Evolutionary conservation across 1,284 basidiomycete genomes (phyloP).

Genomic region (Amylostereum areolatum): DNA sequence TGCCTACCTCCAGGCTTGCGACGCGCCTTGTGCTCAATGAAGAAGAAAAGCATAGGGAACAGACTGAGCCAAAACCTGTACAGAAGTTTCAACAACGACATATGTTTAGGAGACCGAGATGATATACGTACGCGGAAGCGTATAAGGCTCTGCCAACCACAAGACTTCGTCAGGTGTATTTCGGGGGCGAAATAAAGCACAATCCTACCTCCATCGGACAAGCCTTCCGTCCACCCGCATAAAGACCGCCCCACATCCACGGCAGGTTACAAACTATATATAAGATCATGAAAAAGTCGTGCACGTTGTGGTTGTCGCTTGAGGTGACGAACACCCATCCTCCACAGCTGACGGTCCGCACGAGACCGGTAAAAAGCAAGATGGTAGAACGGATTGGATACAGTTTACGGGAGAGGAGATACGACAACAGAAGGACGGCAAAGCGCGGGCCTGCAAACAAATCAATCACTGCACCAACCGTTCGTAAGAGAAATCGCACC

Average conservation of each 20-base stretch:
- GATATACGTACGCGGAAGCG: slow-evolving; percentile 40
- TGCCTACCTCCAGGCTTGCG: slow-evolving; percentile 68
- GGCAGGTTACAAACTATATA: slow-evolving; percentile 79
- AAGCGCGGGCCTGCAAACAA: slow-evolving; percentile 66
- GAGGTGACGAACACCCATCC: slow-evolving; percentile 94
- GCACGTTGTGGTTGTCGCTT: slow-evolving; percentile 72
- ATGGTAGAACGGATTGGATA: slow-evolving; percentile 34
- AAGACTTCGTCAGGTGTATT: no score
- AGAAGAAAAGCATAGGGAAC: slow-evolving; percentile 77
- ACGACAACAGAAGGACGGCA: slow-evolving; percentile 67
- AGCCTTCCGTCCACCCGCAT: slow-evolving; percentile 19
- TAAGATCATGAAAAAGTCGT: slow-evolving; percentile 86
- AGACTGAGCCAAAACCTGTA: slow-evolving; percentile 66
- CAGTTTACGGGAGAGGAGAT: slow-evolving; percentile 44
- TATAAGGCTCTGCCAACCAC: no score
- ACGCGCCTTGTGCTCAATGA: slow-evolving; percentile 79
- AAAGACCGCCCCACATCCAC: slow-evolving; percentile 80
- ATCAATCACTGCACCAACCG: background rate
- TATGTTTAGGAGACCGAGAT: background rate
- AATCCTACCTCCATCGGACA: slow-evolving; percentile 19
- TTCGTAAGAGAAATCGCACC: slow-evolving; percentile 41
- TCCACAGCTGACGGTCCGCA: slow-evolving; percentile 80
- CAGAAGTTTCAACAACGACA: background rate
- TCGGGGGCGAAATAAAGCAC: no score
- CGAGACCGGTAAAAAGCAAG: slow-evolving; percentile 60